These are phyloP conservation scores for Cytospora chrysosperma DNA, from an alignment of 2,329 filamentous ascomycete species.

Conservation along the genomic window DNA sequence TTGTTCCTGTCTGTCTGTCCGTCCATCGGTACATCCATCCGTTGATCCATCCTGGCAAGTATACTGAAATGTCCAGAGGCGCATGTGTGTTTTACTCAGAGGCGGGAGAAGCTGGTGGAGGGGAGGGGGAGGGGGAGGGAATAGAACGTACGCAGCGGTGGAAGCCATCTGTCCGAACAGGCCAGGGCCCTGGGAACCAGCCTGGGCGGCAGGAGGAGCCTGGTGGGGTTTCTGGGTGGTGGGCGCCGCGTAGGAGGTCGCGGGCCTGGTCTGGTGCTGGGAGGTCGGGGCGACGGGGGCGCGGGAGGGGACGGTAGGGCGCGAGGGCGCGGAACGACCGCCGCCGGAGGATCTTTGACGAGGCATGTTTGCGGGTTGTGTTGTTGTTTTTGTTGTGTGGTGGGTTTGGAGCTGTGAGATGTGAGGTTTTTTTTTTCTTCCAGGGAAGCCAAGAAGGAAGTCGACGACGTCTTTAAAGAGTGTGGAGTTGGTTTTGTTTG, in stretches of 20 bases:
- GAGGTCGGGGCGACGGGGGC: slow-evolving; percentile 45
- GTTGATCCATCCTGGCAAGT: background rate
- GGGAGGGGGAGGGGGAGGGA: background rate
- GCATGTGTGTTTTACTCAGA: background rate
- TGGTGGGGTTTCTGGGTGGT: slow-evolving; percentile 44
- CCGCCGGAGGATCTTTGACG: slow-evolving; percentile 70
- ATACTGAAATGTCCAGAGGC: background rate
- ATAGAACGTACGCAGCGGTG: slow-evolving; percentile 87
- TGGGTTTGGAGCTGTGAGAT: background rate
- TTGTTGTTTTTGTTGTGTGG: background rate
- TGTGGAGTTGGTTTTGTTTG: slow-evolving; percentile 4
- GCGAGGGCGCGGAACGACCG: slow-evolving; percentile 54
- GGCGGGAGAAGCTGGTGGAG: too few relatives aligned
- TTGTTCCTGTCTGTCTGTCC: background rate
- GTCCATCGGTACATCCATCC: background rate
- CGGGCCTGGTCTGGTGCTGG: slow-evolving; percentile 66
- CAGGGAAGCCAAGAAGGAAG: slow-evolving; percentile 19
- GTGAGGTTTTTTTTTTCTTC: background rate
- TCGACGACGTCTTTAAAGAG: slow-evolving; percentile 4
- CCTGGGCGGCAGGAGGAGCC: slow-evolving; percentile 49
- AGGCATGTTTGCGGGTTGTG: slow-evolving; percentile 63
- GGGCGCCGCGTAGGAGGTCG: slow-evolving; percentile 63
- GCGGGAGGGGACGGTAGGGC: slow-evolving; percentile 63
- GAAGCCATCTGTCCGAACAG: slow-evolving; percentile 96
- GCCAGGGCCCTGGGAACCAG: slow-evolving; percentile 67